Evolutionary conservation across 352 stramenopile genomes (phyloP).

Genomic region (Aphanomyces astaci): DNA sequence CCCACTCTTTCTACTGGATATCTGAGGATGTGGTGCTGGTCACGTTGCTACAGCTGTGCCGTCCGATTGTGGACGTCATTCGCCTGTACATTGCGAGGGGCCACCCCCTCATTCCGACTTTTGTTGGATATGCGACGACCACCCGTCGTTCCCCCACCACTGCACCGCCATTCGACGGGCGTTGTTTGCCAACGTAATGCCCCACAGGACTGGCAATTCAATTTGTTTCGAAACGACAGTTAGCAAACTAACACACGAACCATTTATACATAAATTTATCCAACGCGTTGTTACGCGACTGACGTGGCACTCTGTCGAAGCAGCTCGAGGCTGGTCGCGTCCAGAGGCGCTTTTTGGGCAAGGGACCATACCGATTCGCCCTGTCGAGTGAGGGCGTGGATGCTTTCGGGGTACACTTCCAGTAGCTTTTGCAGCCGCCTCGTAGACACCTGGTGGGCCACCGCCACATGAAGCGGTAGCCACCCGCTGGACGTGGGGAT

Average conservation of each 20-base stretch:
- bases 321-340: not conserved
- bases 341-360: not conserved
- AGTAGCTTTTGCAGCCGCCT: constrained; percentile 58
- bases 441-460: constrained; percentile 49
- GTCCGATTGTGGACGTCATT: constrained; percentile 27
- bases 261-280: too few species aligned
- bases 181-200: too few species aligned
- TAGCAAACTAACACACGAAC: too few species aligned
- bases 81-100: not conserved
- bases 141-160: too few species aligned
- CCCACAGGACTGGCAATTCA: too few species aligned
- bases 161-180: too few species aligned
- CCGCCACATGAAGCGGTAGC: constrained; percentile 58
- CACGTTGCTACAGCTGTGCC: constrained; percentile 74
- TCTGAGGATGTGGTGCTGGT: constrained; percentile 83
- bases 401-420: constrained; percentile 51
- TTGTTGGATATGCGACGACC: not conserved
- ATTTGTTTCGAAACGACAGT: too few species aligned
- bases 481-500: constrained; percentile 47
- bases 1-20: constrained; percentile 86
- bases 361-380: constrained; percentile 25
- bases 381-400: constrained; percentile 42
- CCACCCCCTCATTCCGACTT: too few species aligned
- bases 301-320: not conserved
- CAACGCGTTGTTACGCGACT: constrained; percentile 1